Evolutionary conservation across 495 filamentous ascomycete genomes (phyloP), one percentile per base, ranked within the genome.

Genomic region (Chaetomium fimeti): DNA sequence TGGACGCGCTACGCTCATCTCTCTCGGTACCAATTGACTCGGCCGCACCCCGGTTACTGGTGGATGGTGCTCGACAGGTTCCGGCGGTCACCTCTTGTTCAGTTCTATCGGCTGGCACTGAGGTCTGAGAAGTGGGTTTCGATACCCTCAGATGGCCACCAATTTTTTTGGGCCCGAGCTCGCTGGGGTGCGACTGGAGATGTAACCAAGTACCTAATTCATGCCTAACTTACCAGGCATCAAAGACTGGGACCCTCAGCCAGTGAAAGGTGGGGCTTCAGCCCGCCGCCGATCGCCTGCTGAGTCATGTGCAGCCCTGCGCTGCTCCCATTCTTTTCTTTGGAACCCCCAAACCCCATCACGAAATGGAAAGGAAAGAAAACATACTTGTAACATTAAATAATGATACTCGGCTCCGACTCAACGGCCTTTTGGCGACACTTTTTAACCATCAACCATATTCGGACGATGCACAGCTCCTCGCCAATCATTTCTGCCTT

Each of bases 1-100:
- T 53, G 74, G 69, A 42, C 74, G 71, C 68, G 74, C 69, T 60
- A 66, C 67, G 63, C 71, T 76, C 75, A 77, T 77, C 43, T 65
- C 69, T 65, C 57, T 54, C 40, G 51, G 22, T 11, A 7, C 29
- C 47, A 64, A 53, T 66, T 60, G 66, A 53, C 57, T 68, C 52
- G 42, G 49, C 28, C 53, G 57, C 57, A 60, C 63, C 56, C 68
- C 61, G 62, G 63, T 62, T 53, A 61, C 66, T 71, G 38, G 27
- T 60, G 28, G 15, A 45, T 59, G 63, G 65, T 49, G 60, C 36
- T 59, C 57, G 57, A 40, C 48, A 24, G 25, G 40, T 48, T 51
- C 62, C 25, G 56, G 36, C 49, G 53, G 36, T 53, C 57, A 52
- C 45, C 42, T 62, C 9, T 15, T 15, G 15, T 42, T 58, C 54